Evolutionary conservation across 2,329 filamentous ascomycete species (phyloP), one percentile per base, ranked within the genome.

Genomic region (Orbilia blumenaviensis): DNA sequence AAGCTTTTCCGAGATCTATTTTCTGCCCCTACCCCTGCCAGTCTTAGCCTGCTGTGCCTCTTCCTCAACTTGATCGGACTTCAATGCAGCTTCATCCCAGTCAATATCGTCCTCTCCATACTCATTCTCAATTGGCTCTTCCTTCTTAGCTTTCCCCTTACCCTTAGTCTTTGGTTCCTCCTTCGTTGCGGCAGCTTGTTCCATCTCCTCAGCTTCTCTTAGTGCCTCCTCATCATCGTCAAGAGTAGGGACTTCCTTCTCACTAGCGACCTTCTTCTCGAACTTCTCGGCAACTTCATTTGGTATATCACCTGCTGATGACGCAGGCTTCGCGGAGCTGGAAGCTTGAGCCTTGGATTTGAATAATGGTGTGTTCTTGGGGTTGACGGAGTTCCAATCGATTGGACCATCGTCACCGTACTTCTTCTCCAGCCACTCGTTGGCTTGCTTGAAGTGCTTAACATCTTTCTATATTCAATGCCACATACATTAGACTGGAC

Each of bases 321-420:
- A 23, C 7, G 60, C 73, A 25, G 69, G 58, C 16, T 64, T 66
- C 12, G 77, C 23, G 2, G 72, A 67, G 1, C 46, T 34, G 8
- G 50, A 41, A 8, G 72, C 66, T 23, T 56, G 25, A 8, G 68
- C 5, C 52, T 54, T 61, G 21, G 48, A 52, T 18, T 64, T 68
- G 27, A 68, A 54, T 8, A 73, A 44, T 32, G 67, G 54, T 16
- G 32, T 52, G 21, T 78, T 76, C 29, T 75, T 80, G 14, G 64
- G 60, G 3, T 82, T 80, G 52, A 87, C 85, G 75, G 90, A 81
- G 81, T 91, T 89, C 94, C 95, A 99, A 82, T 98, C 91, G 80
- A 99, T 93, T 80, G 89, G 88, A 0, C 88, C 90, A 2, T 90
- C 90, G n/a, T 87, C 85, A 0, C 95, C 95, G 83, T 98, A 97